Evolutionary conservation across 805 yeast species (phyloP).

Genomic region (Ogataea methanolica): DNA sequence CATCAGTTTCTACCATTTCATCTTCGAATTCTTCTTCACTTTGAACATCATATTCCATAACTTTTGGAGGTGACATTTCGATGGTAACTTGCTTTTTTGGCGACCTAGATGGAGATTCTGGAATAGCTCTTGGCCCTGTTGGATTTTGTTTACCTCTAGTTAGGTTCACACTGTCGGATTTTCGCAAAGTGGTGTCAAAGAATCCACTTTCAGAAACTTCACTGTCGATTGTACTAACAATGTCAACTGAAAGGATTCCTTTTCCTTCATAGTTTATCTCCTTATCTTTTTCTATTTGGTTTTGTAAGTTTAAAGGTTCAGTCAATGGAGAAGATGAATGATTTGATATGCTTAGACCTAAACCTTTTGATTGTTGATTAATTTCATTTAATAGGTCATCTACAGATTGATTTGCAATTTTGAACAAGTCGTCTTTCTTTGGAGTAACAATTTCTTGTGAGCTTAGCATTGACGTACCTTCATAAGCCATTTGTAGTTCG

Average conservation of each 20-base stretch:
- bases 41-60: constrained; percentile 30
- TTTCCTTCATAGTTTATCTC: constrained; percentile 1
- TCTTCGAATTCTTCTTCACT: constrained; percentile 14
- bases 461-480: neutral
- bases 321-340: constrained; percentile 15
- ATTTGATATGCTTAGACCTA: constrained; percentile 9
- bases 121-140: constrained; percentile 25
- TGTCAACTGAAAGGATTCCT: neutral
- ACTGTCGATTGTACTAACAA: neutral
- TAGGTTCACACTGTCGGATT: constrained; percentile 18
- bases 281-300: neutral
- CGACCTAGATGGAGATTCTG: constrained; percentile 19
- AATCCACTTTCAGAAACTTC: constrained; percentile 1
- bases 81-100: constrained; percentile 36
- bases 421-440: constrained; percentile 20
- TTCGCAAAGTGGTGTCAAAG: constrained; percentile 9
- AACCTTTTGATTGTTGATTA: constrained; percentile 11
- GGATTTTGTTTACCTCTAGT: constrained; percentile 19
- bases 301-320: constrained; percentile 15
- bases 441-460: neutral
- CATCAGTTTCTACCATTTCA: constrained; percentile 7
- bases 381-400: constrained; percentile 34
- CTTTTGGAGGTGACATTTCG: constrained; percentile 35
- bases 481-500: neutral
- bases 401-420: constrained; percentile 32